Evolutionary conservation across 768 basidiomycete species (phyloP).

Genomic region (Lentinus tigrinus): DNA sequence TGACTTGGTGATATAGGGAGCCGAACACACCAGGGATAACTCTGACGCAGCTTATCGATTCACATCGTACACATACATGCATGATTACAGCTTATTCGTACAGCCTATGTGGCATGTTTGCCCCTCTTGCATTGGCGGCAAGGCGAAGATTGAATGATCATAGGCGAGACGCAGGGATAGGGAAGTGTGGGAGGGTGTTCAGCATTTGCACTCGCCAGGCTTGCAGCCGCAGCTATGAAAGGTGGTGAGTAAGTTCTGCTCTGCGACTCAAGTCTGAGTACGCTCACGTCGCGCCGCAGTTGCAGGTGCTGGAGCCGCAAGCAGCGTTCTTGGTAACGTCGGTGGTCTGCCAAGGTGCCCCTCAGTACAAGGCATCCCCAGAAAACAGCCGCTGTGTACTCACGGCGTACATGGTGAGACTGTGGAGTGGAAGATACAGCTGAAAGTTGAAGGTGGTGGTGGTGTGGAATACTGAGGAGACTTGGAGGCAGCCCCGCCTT

Average conservation of each 20-base stretch:
- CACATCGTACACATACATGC: neutral
- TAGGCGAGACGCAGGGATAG: neutral
- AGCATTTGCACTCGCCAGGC: slow-evolving; percentile 67
- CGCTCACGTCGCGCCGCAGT: slow-evolving; percentile 49
- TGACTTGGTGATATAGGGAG: neutral
- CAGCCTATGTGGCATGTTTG: slow-evolving; percentile 2
- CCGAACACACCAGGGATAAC: neutral
- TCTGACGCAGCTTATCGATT: neutral
- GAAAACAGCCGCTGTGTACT: neutral
- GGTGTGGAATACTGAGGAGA: slow-evolving; percentile 4
- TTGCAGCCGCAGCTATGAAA: slow-evolving; percentile 55
- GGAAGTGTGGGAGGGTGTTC: slow-evolving; percentile 20
- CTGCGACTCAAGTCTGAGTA: neutral
- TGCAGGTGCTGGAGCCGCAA: slow-evolving; percentile 52
- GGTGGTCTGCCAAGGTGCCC: slow-evolving; percentile 13
- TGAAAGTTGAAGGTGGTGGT: slow-evolving; percentile 1
- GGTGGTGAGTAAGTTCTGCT: neutral
- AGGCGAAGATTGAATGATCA: neutral
- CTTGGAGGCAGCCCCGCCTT: slow-evolving; percentile 1
- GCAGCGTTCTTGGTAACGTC: slow-evolving; percentile 39
- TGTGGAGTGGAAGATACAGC: neutral
- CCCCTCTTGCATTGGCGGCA: neutral
- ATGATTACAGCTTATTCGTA: neutral
- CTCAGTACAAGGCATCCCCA: neutral
- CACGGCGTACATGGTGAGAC: slow-evolving; percentile 17